A percentile compares a stretch with the other conserved stretches of the same genome.
These are phyloP conservation scores for Colletotrichum tanaceti DNA, from an alignment of 2,329 filamentous ascomycete species.

Conservation along the genomic window DNA sequence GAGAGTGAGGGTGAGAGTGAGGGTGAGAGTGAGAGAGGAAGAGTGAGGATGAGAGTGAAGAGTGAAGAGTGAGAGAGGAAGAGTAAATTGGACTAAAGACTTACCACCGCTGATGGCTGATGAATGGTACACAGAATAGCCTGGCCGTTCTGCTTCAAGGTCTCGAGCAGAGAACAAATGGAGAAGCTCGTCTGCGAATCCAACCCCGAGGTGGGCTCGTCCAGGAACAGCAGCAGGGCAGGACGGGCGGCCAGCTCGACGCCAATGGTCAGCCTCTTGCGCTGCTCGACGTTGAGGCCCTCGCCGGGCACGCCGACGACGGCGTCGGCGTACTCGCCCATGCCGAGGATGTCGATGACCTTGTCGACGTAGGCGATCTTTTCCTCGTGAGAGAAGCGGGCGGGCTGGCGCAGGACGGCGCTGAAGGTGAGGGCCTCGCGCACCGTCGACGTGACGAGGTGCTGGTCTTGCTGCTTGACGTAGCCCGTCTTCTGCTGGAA, in stretches of 20 bases:
- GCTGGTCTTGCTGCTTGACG: constrained; percentile 78
- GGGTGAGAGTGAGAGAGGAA: too few relatives aligned
- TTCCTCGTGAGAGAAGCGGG: constrained; percentile 56
- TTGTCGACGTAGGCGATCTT: constrained; percentile 48
- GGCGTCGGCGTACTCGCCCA: constrained; percentile 75
- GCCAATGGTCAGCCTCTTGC: constrained; percentile 76
- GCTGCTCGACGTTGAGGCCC: constrained; percentile 57
- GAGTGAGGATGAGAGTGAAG: accelerated
- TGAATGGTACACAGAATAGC: constrained; percentile 65
- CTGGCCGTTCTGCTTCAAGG: constrained; percentile 64
- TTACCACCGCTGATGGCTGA: constrained; percentile 57
- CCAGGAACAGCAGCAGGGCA: constrained; percentile 77
- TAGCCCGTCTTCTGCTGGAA: constrained; percentile 80
- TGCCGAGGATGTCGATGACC: constrained; percentile 49
- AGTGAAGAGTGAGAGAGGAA: too few relatives aligned
- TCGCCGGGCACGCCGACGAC: constrained; percentile 76
- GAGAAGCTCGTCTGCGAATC: constrained; percentile 82
- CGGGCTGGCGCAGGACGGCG: constrained; percentile 74
- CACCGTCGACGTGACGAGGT: constrained; percentile 74
- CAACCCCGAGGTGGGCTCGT: constrained; percentile 81
- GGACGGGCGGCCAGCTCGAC: constrained; percentile 83
- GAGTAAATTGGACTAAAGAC: neutral
- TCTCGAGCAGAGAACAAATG: constrained; percentile 77
- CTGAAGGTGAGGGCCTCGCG: constrained; percentile 75
- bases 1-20: too few relatives aligned